Evolutionary conservation across 2,329 filamentous ascomycete genomes (phyloP).

Genomic region (Fusarium secorum): DNA sequence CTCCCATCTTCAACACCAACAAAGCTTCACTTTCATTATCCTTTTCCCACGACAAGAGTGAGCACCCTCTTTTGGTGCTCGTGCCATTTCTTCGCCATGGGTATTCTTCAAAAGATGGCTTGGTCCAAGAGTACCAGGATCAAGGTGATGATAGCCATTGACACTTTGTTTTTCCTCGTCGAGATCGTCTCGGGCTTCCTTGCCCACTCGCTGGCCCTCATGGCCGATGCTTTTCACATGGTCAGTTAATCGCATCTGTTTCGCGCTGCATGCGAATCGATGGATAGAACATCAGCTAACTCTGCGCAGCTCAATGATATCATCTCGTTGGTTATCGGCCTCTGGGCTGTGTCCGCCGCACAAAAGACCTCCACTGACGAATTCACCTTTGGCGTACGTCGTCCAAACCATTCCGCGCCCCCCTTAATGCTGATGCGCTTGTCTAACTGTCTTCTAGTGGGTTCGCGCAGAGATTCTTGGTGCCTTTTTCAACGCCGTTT

Average conservation of each 20-base stretch:
- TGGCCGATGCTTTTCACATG: conserved; percentile 99
- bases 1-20: conserved; percentile 7
- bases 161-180: conserved; percentile 87
- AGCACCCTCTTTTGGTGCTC: conserved; percentile 17
- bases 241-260: conserved; percentile 55
- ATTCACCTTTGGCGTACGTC: conserved; percentile 89
- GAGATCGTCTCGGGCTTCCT: conserved; percentile 87
- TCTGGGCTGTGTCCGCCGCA: conserved; percentile 94
- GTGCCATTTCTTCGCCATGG: conserved; percentile 38
- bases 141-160: conserved; percentile 89
- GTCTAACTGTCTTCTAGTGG: conserved; percentile 67
- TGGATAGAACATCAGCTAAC: conserved; percentile 19
- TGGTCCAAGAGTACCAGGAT: conserved; percentile 95
- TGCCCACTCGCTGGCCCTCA: conserved; percentile 89
- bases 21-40: neutral
- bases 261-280: neutral
- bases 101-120: conserved; percentile 65
- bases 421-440: neutral
- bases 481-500: conserved; percentile 96
- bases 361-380: conserved; percentile 85
- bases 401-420: conserved; percentile 25
- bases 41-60: neutral
- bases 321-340: conserved; percentile 86
- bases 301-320: conserved; percentile 85
- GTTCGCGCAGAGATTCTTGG: conserved; percentile 96